These are phyloP conservation scores for Luvunga scandens DNA, from an alignment of 345 rosid genomes.

Conservation along the genomic window DNA sequence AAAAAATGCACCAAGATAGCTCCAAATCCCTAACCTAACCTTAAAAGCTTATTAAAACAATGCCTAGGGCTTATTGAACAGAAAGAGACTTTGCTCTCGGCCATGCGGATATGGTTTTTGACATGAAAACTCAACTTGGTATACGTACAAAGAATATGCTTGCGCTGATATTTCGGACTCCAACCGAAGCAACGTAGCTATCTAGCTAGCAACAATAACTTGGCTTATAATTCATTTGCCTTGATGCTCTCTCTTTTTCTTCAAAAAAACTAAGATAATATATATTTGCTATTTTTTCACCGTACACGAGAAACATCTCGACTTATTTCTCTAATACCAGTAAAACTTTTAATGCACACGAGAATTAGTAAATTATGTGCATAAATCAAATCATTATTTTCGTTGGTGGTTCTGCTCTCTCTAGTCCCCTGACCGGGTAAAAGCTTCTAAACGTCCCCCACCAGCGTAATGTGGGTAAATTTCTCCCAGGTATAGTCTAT, in stretches of 20 bases:
- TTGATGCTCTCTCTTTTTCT: no score
- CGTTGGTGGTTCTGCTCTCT: background rate
- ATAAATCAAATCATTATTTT: background rate
- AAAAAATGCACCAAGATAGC: background rate
- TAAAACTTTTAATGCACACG: background rate
- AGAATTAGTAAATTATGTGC: background rate
- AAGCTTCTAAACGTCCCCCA: no score
- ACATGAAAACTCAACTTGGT: background rate
- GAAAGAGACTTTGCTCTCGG: background rate
- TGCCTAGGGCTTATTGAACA: background rate
- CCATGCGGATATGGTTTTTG: background rate
- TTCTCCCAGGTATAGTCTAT: no score
- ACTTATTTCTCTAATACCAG: background rate
- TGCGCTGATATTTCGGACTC: no score
- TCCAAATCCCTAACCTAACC: constrained; percentile 7
- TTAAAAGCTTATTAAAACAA: background rate
- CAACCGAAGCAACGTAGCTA: no score
- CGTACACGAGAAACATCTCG: no score
- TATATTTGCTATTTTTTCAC: no score
- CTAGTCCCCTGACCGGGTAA: background rate
- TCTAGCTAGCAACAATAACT: no score
- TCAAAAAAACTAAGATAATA: no score
- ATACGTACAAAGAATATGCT: no score
- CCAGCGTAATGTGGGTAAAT: background rate
- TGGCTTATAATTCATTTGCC: no score